These are phyloP conservation scores for Jackrogersella minutella DNA, from an alignment of 495 filamentous ascomycete species.

Conservation along the genomic window DNA sequence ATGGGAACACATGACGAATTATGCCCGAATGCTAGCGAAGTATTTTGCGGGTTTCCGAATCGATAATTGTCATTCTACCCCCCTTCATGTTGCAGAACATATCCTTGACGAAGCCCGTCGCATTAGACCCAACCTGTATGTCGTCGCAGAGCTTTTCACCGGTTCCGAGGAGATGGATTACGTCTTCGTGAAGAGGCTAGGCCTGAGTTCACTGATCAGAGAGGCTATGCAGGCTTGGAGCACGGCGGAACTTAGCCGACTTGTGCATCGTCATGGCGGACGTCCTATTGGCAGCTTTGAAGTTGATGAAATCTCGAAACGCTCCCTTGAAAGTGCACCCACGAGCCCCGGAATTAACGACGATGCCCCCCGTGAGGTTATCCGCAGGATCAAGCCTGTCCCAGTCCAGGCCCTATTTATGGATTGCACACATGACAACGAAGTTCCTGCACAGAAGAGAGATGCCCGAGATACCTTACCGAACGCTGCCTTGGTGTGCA, in stretches of 20 bases:
- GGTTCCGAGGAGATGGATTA: slow-evolving; percentile 97
- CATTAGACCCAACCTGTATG: slow-evolving; percentile 86
- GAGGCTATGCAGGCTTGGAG: slow-evolving; percentile 99
- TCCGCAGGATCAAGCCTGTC: slow-evolving; percentile 77
- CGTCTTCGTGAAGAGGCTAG: slow-evolving; percentile 89
- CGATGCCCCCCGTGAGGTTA: slow-evolving; percentile 58
- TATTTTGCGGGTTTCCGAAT: slow-evolving; percentile 96
- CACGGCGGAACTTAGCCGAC: slow-evolving; percentile 85
- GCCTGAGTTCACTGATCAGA: slow-evolving; percentile 87
- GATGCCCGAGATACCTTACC: slow-evolving; percentile 94
- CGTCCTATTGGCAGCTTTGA: slow-evolving; percentile 97
- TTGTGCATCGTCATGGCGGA: slow-evolving; percentile 94
- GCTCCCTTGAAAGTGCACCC: slow-evolving; percentile 34
- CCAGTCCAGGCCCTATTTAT: slow-evolving; percentile 95
- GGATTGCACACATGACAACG: slow-evolving; percentile 99
- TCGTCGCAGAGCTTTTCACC: slow-evolving; percentile 96
- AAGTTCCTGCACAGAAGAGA: slow-evolving; percentile 93
- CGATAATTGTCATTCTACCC: slow-evolving; percentile 98
- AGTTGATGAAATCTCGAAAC: slow-evolving; percentile 66
- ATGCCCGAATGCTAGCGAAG: slow-evolving; percentile 91
- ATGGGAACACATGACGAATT: slow-evolving; percentile 94
- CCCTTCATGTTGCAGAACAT: slow-evolving; percentile 90
- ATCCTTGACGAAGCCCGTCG: slow-evolving; percentile 89
- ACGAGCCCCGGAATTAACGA: slow-evolving; percentile 39
- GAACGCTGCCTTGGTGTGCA: slow-evolving; percentile 92